Percentiles rank a stretch among this genome's conserved stretches.
Evolutionary conservation across 805 yeast species (phyloP).

Genomic region (Kregervanrija pseudodelftensis): DNA sequence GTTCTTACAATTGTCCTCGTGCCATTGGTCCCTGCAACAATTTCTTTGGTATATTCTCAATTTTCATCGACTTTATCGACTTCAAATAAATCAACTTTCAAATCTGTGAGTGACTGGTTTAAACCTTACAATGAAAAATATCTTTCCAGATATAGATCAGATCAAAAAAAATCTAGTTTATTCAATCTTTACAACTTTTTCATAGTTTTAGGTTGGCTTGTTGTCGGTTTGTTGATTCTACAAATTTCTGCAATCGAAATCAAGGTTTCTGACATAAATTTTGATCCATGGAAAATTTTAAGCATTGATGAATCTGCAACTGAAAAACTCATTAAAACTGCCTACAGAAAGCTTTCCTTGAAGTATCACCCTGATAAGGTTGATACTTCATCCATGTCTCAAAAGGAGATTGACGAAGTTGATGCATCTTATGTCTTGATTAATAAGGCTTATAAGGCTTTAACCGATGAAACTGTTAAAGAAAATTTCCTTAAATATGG

Average conservation of each 20-base stretch:
- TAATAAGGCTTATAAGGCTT: slow-evolving; percentile 87
- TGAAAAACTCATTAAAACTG: slow-evolving; percentile 72
- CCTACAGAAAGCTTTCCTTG: slow-evolving; percentile 80
- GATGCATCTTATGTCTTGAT: slow-evolving; percentile 77
- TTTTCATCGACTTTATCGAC: background rate
- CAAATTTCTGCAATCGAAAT: slow-evolving; percentile 40
- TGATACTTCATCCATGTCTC: slow-evolving; percentile 49
- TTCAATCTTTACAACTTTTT: slow-evolving; percentile 26
- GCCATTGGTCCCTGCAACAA: slow-evolving; percentile 51
- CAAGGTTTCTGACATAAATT: slow-evolving; percentile 37
- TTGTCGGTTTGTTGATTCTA: slow-evolving; percentile 36
- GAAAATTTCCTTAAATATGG: slow-evolving; percentile 84
- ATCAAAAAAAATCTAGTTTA: slow-evolving; percentile 22
- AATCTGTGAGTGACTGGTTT: slow-evolving; percentile 25
- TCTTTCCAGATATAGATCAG: slow-evolving; percentile 24
- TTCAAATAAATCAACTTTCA: slow-evolving; percentile 2
- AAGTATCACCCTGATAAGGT: slow-evolving; percentile 93
- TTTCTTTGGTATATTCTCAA: slow-evolving; percentile 16
- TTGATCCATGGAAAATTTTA: slow-evolving; percentile 88
- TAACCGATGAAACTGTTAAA: slow-evolving; percentile 81
- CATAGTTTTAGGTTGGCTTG: slow-evolving; percentile 54
- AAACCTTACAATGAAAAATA: slow-evolving; percentile 29
- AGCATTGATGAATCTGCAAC: slow-evolving; percentile 61
- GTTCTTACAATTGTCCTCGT: slow-evolving; percentile 64
- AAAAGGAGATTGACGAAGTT: slow-evolving; percentile 46